Evolutionary conservation across 306 rosid species (phyloP).

Genomic region (barrel medic (Medicago truncatula)): DNA sequence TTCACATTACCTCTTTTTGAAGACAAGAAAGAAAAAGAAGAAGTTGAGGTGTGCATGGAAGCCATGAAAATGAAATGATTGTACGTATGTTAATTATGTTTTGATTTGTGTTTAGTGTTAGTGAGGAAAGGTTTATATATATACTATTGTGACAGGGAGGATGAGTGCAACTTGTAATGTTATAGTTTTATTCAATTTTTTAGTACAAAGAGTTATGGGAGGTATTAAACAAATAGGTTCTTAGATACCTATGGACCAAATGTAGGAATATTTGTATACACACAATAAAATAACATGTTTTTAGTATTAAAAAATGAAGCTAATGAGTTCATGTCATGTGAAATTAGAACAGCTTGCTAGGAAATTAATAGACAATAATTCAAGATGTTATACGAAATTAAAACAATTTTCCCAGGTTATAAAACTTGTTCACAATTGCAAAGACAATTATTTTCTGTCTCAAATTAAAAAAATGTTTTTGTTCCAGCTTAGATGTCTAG

Average conservation of each 20-base stretch:
- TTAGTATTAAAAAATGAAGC: conserved; percentile 8
- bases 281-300: neutral
- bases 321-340: neutral
- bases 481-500: neutral
- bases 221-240: conserved; percentile 2
- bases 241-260: neutral
- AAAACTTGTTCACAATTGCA: neutral
- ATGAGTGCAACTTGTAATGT: neutral
- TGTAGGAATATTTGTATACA: too few species aligned
- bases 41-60: conserved; percentile 11
- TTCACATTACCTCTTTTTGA: neutral
- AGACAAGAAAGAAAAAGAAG: neutral
- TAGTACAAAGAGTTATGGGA: conserved; percentile 3
- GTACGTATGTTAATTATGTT: neutral
- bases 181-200: neutral
- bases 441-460: neutral
- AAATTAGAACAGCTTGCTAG: neutral
- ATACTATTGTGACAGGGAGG: neutral
- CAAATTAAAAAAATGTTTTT: neutral
- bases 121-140: neutral
- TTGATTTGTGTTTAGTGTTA: conserved; percentile 12
- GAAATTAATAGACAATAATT: neutral
- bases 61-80: neutral
- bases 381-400: neutral
- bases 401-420: neutral